Base-by-base conservation (phyloP, 257 asterid species). In the Buddleja alternifolia region DNA sequence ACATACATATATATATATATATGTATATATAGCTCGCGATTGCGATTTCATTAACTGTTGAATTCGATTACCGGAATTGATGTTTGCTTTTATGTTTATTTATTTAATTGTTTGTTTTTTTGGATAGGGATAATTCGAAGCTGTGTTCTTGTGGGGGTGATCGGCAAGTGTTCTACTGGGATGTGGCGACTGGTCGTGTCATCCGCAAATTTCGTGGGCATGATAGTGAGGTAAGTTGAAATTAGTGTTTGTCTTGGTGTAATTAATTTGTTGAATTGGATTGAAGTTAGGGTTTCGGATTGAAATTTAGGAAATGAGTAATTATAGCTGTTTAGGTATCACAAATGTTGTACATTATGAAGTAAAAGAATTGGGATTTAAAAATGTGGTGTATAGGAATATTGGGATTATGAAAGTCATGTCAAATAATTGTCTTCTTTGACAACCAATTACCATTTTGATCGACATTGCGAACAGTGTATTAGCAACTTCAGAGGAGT, bases 81-180 rank as follows among this genome's bases (percentile, higher is more conserved):
- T 51, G 12, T 52, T 39, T 40, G 21, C 50, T 53, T 66, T 1
- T 47, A 4, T 37, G 29, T 34, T 15, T 23, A 4, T 14, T 47
- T 4, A 3, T 55, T 44, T 24, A 1, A 10, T 16, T 14, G 2
- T 4, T 10, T 20, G 1, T 3, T 1, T 5, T 15, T 46, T 17
- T 34, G 32, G 62, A 63, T 48, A 93, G 97, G 83, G 98, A 93
- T 71, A 90, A 93, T 80, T 86, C 98, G 66, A 93, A 93, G 78
- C 78, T 93, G 39, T 48, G 74, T 73, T 93, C 98, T 8, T 93
- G 98, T 71, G 98, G 97, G 20, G 98, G 98, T 14, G 97, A 93
- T 74, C 81, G 97, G 24, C 98, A 93, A 75, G 83, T 93, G n/a
- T 93, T 93, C 73, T 93, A 93, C 76, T 93, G 98, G 98, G 98